Evolutionary conservation across 768 basidiomycete species (phyloP).

Genomic region (Lactarius hatsudake): DNA sequence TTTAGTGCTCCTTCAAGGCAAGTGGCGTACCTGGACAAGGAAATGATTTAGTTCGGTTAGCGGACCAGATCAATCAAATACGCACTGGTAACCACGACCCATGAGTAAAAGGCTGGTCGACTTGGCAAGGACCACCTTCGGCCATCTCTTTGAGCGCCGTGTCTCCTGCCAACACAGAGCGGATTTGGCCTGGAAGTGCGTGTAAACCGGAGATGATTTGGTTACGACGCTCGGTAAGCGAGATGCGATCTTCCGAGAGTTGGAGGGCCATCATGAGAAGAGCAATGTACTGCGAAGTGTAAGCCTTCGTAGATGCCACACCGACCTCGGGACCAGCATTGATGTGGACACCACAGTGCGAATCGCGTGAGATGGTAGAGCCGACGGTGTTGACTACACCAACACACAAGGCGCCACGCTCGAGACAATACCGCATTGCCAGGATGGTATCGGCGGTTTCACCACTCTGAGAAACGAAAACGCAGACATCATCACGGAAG

Average conservation of each 20-base stretch:
- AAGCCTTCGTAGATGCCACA: conserved; percentile 99
- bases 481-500: conserved; percentile 96
- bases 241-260: conserved; percentile 95
- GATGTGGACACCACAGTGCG: conserved; percentile 99
- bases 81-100: conserved; percentile 96
- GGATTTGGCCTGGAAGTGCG: conserved; percentile 86
- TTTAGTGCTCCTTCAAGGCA: conserved; percentile 98
- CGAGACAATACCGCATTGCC: conserved; percentile 92
- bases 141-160: conserved; percentile 76
- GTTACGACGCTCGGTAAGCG: conserved; percentile 83
- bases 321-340: conserved; percentile 99
- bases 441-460: conserved; percentile 99
- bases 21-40: conserved; percentile 69
- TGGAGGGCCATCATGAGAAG: conserved; percentile 98
- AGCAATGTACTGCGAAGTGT: conserved; percentile 98
- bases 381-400: conserved; percentile 99
- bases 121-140: conserved; percentile 65
- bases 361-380: conserved; percentile 95
- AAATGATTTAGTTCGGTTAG: conserved; percentile 11
- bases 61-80: conserved; percentile 25
- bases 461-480: conserved; percentile 96
- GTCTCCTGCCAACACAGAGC: conserved; percentile 81
- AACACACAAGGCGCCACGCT: conserved; percentile 93
- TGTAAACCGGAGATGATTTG: conserved; percentile 93
- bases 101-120: conserved; percentile 91